Base-by-base conservation (phyloP, 1,284 basidiomycete genomes). In the Golubevia sp. region DNA sequence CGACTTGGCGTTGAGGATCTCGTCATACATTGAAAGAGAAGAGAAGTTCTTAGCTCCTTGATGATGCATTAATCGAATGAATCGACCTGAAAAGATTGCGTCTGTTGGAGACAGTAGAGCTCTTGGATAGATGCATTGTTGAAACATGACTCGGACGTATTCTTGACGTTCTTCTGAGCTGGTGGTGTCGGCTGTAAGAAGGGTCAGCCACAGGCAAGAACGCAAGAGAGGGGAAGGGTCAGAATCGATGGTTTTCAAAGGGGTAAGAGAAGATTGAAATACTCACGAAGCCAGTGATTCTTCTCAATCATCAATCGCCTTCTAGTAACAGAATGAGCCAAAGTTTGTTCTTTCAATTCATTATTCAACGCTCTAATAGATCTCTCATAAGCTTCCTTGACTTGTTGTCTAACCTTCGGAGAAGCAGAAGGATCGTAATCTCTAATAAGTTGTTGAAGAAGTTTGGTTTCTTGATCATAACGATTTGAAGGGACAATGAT, bases 251-350 rank as follows among this genome's bases (percentile, higher is more conserved):
- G 38, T 44, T n/a, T n/a, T n/a, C n/a, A n/a, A n/a, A 44, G 38
- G 18, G 11, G 38, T 18, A 44, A 13, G 18, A 6, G 38, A 44
- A 44, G 18, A 44, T 8, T 44, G 38, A 44, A 44, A 15, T 24
- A 51, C 48, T 34, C 21, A 63, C 49, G 86, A 83, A 99, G 97
- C 95, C 96, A 98, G 73, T 92, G 88, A 15, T 87, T 85, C 83
- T 92, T 94, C 85, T 99, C 97, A 13, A 88, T 87, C 34, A 88
- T 86, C 23, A 96, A 82, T 21, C 94, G 89, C 74, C 90, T 91
- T 73, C 90, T 86, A 0, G 92, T 92, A 71, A 89, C 91, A 38
- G 87, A 87, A 53, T 91, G 88, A 23, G 88, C 89, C 15, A 87
- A 87, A 11, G 89, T 89, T 83, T 93, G 92, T 67, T 91, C 89